Conservation (phyloP, 768 basidiomycete species). For the Chalciporus pseudorubinellus region DNA sequence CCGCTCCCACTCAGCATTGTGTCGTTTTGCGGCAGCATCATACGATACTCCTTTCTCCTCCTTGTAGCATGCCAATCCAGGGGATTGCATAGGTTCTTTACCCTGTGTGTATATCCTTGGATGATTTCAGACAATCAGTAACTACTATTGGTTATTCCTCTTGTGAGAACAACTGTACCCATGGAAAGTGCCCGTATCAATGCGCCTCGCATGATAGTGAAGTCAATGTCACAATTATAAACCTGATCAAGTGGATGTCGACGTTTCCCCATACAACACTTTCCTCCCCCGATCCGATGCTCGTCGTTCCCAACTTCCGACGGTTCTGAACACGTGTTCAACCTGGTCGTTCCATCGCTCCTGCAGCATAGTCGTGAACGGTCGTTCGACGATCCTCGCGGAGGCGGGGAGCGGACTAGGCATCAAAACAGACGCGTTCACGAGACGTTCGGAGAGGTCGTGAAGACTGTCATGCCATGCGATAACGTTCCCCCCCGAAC, state of each 20-base stretch:
- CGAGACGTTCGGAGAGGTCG: conserved; percentile 47
- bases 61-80: too few species aligned
- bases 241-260: background rate
- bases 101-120: background rate
- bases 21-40: too few species aligned
- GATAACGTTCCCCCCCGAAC: background rate
- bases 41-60: too few species aligned
- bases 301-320: conserved; percentile 45
- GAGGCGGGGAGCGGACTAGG: conserved; percentile 56
- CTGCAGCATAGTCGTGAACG: conserved; percentile 48
- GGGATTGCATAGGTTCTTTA: background rate
- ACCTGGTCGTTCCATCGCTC: conserved; percentile 60
- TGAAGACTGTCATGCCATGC: conserved; percentile 41
- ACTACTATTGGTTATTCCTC: too few species aligned
- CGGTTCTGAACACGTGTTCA: conserved; percentile 42
- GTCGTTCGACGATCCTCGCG: conserved; percentile 45
- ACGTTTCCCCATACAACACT: conserved; percentile 38
- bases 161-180: too few species aligned
- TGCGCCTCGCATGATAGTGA: background rate
- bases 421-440: conserved; percentile 45
- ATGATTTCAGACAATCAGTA: too few species aligned
- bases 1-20: too few species aligned
- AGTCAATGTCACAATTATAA: background rate
- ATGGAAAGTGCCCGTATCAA: background rate
- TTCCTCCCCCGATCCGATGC: conserved; percentile 47